Evolutionary conservation across 2,329 filamentous ascomycete genomes (phyloP), one percentile per base, ranked within the genome.

Genomic region (Helotiales sp.): DNA sequence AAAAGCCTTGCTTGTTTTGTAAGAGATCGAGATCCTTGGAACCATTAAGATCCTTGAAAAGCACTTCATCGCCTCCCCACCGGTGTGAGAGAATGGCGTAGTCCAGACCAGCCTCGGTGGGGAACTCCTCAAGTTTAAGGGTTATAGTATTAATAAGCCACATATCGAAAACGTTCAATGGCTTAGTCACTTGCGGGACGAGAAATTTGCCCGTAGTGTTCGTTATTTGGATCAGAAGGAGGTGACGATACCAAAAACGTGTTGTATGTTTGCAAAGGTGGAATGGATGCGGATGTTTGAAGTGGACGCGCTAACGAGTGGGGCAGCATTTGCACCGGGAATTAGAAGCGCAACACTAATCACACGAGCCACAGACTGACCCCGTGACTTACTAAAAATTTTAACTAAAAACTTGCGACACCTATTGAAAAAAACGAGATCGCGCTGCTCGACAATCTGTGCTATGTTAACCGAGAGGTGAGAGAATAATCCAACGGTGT

Each of bases 51-150:
- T 77, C 74, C 28, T 69, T 52, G 50, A 75, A 74, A 0, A 71
- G 62, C 10, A 78, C 74, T 67, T 79, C 77, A 3, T 72, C 76
- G 1, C 69, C 54, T 11, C 68, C 71, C 77, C 77, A 78, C 10
- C 70, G 74, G 59, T 79, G 77, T 6, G 76, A 78, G 5, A 79
- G 69, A 4, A 78, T 77, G 1, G 74, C 76, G 63, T 78, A 78
- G 0, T 65, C 65, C 34, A 40, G 34, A 1, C 75, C 75, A 20
- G 72, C 65, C 11, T 28, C 26, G 8, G 70, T 50, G n/a, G 24
- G 58, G 61, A 71, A 71, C 34, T 64, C 61, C 57, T 68, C 30
- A 10, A 69, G 57, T 26, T 52, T 40, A 0, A 69, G 49, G 4
- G 45, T 71, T 8, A 26, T 55, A 26, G 58, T 43, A 37, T 69